Evolutionary conservation across 2,329 filamentous ascomycete genomes (phyloP).

Genomic region (Talaromyces rugulosus): DNA sequence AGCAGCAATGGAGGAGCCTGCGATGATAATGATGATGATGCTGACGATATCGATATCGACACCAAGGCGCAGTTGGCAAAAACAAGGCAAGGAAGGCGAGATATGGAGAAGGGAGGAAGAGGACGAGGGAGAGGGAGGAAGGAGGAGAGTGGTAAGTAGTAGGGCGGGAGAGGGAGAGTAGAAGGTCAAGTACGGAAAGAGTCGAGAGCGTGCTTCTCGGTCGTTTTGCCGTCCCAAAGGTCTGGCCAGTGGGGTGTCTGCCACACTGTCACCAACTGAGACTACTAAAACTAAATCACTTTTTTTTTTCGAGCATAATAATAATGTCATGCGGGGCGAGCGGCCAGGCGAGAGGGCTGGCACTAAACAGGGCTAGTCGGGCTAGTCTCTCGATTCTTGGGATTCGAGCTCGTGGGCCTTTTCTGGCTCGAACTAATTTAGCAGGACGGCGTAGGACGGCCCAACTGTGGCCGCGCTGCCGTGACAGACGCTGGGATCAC

Average conservation of each 20-base stretch:
- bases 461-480: background rate
- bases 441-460: background rate
- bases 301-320: background rate
- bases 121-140: background rate
- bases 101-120: background rate
- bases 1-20: constrained; percentile 20
- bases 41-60: background rate
- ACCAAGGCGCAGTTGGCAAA: background rate
- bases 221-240: background rate
- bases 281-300: background rate
- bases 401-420: background rate
- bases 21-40: background rate
- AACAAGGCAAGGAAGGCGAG: background rate
- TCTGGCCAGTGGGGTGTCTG: background rate
- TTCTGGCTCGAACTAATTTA: background rate
- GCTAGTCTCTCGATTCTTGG: background rate
- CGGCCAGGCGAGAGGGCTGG: background rate
- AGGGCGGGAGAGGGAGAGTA: background rate
- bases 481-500: background rate
- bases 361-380: background rate
- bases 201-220: background rate
- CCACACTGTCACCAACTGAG: background rate
- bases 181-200: background rate
- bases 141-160: background rate
- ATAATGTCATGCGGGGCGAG: background rate